Evolutionary conservation across 2,329 filamentous ascomycete species (phyloP).

Genomic region (Trichophyton simii): DNA sequence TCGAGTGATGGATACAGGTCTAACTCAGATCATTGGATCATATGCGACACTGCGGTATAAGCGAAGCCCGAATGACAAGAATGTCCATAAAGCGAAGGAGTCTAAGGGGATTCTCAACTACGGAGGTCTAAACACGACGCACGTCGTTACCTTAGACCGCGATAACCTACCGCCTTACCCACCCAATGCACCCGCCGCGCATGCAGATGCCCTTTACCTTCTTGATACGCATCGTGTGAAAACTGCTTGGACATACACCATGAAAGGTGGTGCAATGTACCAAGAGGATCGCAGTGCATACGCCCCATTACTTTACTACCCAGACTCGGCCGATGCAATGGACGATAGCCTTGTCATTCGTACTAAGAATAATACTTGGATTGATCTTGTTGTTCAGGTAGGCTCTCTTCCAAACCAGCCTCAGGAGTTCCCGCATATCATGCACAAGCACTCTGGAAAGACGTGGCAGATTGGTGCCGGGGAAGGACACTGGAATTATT

Average conservation of each 20-base stretch:
- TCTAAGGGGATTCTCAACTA: neutral
- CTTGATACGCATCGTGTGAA: slow-evolving; percentile 8
- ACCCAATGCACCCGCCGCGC: slow-evolving; percentile 26
- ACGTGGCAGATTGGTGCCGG: slow-evolving; percentile 33
- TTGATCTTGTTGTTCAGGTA: slow-evolving; percentile 20
- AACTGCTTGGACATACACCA: slow-evolving; percentile 3
- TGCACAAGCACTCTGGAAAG: slow-evolving; percentile 40
- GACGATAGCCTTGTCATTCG: slow-evolving; percentile 19
- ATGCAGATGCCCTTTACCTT: slow-evolving; percentile 21
- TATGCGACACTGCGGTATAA: slow-evolving; percentile 37
- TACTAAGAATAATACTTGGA: slow-evolving; percentile 29
- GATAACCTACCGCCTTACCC: slow-evolving; percentile 32
- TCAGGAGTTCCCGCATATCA: slow-evolving; percentile 26
- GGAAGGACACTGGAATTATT: slow-evolving; percentile 28
- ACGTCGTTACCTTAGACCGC: neutral
- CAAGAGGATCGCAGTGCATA: slow-evolving; percentile 8
- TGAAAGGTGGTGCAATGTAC: slow-evolving; percentile 2
- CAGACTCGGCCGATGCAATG: slow-evolving; percentile 17
- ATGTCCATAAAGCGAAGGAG: neutral
- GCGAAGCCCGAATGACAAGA: slow-evolving; percentile 14
- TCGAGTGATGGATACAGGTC: slow-evolving; percentile 37
- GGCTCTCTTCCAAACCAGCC: neutral
- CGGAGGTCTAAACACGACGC: neutral
- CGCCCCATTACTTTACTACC: slow-evolving; percentile 23
- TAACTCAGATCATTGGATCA: slow-evolving; percentile 42